Evolutionary conservation across 2,329 filamentous ascomycete genomes (phyloP), one percentile per base, ranked within the genome.

Genomic region (Metarhizium humberi): DNA sequence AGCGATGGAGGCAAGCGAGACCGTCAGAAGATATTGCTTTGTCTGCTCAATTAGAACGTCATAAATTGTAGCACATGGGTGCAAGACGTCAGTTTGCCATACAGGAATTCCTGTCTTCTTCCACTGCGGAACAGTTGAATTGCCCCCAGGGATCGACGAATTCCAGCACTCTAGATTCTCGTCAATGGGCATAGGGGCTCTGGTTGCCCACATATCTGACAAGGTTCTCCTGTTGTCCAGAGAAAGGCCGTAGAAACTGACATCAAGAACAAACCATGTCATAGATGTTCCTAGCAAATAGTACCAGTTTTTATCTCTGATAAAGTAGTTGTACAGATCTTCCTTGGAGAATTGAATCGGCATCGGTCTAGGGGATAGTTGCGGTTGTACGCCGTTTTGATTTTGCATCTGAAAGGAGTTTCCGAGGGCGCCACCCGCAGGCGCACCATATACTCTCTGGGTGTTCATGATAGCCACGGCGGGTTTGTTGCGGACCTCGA

Each of bases 401-500:
- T 50, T 56, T 48, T 61, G 56, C 61, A 58, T 56, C n/a, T 57
- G 64, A 50, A 65, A 59, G 7, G 58, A 49, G 45, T 59, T 63
- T 10, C 57, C 18, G 32, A 55, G 56, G 11, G 46, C 47, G 14
- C 40, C 58, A 2, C 60, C 61, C 14, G 62, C 59, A 52, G 52
- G 70, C 1, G 73, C 73, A 29, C 76, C 78, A 60, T 85, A 85
- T 5, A 84, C 75, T 16, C 77, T 73, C 50, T 82, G 80, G 0
- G 81, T 84, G 50, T 85, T 80, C 57, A 78, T 73, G 40, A 84
- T 75, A 11, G 81, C 82, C 47, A 79, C 75, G 6, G 76, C 75
- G 0, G 81, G 78, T 60, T 85, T 82, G 62, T 80, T 78, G 59
- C 82, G 81, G 59, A 87, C 82, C 61, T 87, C 84, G 32, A 86